Evolutionary conservation across 257 asterid species (phyloP).

Genomic region (Fraxinus pennsylvanica): DNA sequence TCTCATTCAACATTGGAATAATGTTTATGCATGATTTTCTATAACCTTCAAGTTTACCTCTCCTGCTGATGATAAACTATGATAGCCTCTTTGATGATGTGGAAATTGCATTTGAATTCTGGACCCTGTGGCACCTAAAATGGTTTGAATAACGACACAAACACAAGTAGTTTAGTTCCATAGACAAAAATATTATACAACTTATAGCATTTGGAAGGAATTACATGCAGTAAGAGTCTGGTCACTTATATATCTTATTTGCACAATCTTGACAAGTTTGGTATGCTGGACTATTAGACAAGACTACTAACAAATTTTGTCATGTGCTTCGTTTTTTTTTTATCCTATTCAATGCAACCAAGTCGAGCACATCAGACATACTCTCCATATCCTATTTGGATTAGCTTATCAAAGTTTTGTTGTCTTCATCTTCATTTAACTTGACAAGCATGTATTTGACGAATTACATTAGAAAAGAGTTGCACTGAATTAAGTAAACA

Average conservation of each 20-base stretch:
- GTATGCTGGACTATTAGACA: background rate
- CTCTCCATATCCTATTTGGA: background rate
- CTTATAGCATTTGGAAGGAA: background rate
- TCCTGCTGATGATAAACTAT: conserved; percentile 29
- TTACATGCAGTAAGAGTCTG: background rate
- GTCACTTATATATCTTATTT: background rate
- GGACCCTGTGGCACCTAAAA: conserved; percentile 51
- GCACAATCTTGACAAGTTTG: background rate
- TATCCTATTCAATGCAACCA: background rate
- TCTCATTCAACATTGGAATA: background rate
- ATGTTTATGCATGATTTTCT: background rate
- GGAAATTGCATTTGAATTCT: conserved; percentile 39
- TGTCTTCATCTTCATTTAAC: background rate
- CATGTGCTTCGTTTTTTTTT: background rate
- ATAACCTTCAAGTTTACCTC: conserved; percentile 37
- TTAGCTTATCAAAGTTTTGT: background rate
- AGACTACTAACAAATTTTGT: background rate
- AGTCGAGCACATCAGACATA: background rate
- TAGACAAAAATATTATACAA: too few relatives aligned
- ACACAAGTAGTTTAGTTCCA: background rate
- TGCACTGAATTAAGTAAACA: too few relatives aligned
- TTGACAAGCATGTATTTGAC: conserved; percentile 2
- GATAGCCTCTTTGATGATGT: conserved; percentile 20
- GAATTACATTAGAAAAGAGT: background rate
- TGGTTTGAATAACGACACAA: background rate